Base-by-base conservation (phyloP, 139 green algal genomes). In the Chlamydomonas sphaeroides region DNA sequence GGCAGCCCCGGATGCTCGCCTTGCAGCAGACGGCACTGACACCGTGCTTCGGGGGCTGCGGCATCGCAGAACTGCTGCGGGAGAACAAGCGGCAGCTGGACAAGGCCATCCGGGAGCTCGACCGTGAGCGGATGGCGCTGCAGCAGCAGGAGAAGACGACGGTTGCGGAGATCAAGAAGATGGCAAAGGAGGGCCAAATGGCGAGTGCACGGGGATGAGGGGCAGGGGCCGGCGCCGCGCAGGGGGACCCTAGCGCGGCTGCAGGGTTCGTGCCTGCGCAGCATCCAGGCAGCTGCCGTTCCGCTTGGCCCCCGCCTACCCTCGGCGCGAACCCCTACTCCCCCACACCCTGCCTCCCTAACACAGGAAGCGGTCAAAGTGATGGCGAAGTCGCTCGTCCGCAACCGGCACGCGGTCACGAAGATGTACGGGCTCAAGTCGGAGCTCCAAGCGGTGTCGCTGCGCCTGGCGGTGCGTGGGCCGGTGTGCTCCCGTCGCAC, bases 31-130 rank as follows among this genome's bases (percentile, higher is more conserved):
- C 48, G 20, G 15, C 48, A 56, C 48, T 56, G 15, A 15, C 15
- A 56, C 20, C 48, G 20, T 25, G 48, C 48, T 56, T 15, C 30
- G 38, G 23, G n/a, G n/a, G n/a, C n/a, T n/a, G n/a, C n/a, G n/a
- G n/a, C n/a, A n/a, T n/a, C 48, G 78, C 92, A 98, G 97, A 99
- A 87, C 79, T 99, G 63, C 90, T 99, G 82, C 89, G 97, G 32
- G 97, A 99, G 77, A 99, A 99, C 86, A 99, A 99, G 90, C 94
- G 97, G 5, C 95, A 97, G 91, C 90, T 99, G 33, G 97, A 99
- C 91, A 95, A 95, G 36, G 94, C 96, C n/a, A 99, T 99, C 51
- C 92, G 97, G 1, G 97, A 99, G 65, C 88, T 99, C 48, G 97
- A 99, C 87, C 61, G 93, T 0, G 94, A 96, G 71, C 71, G 93